Evolutionary conservation across 164 flowering plant genomes (phyloP).

Genomic region (Dillenia turbinata): DNA sequence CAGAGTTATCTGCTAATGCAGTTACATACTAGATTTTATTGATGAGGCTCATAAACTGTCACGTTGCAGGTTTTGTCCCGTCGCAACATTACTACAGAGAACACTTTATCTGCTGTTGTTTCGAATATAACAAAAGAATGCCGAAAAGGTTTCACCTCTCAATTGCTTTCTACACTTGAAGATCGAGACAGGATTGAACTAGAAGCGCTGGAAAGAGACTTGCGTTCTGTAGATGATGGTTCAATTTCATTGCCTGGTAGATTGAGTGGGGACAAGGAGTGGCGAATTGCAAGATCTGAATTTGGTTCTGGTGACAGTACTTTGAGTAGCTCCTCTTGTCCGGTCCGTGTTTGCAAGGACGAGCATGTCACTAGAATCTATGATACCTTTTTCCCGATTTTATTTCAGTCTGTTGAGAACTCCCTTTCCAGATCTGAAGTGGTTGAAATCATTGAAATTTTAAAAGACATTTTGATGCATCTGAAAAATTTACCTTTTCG

Average conservation of each 20-base stretch:
- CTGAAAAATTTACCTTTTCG: slow-evolving; percentile 48
- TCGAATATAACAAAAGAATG: slow-evolving; percentile 57
- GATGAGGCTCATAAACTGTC: neutral
- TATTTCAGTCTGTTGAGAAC: slow-evolving; percentile 39
- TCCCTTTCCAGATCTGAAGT: slow-evolving; percentile 32
- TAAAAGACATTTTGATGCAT: slow-evolving; percentile 38
- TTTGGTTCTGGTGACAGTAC: slow-evolving; percentile 42
- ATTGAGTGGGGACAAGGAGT: slow-evolving; percentile 85
- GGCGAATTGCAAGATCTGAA: slow-evolving; percentile 86
- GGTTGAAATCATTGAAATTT: slow-evolving; percentile 39
- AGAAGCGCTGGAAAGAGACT: slow-evolving; percentile 51
- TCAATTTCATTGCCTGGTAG: slow-evolving; percentile 80
- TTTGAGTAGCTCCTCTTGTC: slow-evolving; percentile 57
- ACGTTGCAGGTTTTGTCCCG: slow-evolving; percentile 68
- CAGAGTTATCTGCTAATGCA: too few species aligned
- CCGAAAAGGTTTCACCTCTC: slow-evolving; percentile 40
- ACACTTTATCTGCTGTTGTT: slow-evolving; percentile 40
- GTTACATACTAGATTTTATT: neutral
- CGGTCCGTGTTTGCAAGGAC: slow-evolving; percentile 72
- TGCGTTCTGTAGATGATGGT: slow-evolving; percentile 40
- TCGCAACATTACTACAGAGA: slow-evolving; percentile 58
- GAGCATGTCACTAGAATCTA: slow-evolving; percentile 73
- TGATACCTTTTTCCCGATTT: slow-evolving; percentile 47
- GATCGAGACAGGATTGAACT: slow-evolving; percentile 57
- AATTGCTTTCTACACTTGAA: slow-evolving; percentile 41